Evolutionary conservation across 2,329 filamentous ascomycete genomes (phyloP), one percentile per base, ranked within the genome.

Genomic region (Pseudogymnoascus pannorum): DNA sequence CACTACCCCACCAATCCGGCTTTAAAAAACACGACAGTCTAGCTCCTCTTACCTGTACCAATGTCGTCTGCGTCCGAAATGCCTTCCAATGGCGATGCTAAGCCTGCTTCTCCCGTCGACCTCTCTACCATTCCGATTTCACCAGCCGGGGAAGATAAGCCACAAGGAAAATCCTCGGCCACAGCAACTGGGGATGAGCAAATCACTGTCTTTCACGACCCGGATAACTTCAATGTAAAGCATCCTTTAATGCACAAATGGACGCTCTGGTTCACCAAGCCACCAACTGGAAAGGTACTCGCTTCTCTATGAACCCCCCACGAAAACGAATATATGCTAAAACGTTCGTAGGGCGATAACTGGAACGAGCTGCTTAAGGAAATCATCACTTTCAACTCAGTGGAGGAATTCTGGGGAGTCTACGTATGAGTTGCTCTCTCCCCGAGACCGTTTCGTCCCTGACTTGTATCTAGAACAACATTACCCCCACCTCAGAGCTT

Each of bases 191-290:
- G 79, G 66, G 76, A 76, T 66, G 87, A 92, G 73, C 80, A 89
- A 59, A 82, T 96, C 71, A 99, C 94, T 54, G 93, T 99, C 69
- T 99, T 99, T 80, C 92, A 99, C 75, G 92, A 97, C 78, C 89
- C 94, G 70, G 89, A 97, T 68, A 97, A 99, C 82, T 99, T 99
- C 85, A 99, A 96, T 71, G 94, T 99, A 77, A 99, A 97, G 84
- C 94, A 99, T 76, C 93, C 92, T 68, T 84, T 99, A 64, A 92
- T 96, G 84, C 89, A 97, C 81, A 89, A 90, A 74, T 99, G 94
- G 94, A 97, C 94, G 63, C 82, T 99, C 61, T 99, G 95, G 95
- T 99, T 97, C 81, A 97, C 93, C 72, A 97, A 97, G 84, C 93
- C 94, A 60, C 89, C 93, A 44, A 95, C 87, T 74, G 92, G 92